Base-by-base conservation (phyloP, 306 rosid genomes). In the Inga leiocalycina region DNA sequence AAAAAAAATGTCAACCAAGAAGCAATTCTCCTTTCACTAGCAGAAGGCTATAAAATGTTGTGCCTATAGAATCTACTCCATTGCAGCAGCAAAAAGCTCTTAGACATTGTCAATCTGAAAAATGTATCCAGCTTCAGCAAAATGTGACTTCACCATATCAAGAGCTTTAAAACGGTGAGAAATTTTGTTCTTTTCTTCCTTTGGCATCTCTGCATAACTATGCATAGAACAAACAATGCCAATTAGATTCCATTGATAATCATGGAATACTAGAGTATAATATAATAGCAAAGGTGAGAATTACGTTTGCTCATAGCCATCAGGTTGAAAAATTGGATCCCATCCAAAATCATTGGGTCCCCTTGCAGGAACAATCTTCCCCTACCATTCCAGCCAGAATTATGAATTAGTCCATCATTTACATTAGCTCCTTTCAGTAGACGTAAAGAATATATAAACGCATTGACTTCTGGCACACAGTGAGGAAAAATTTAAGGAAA, bases 341-440 rank as follows among this genome's bases (percentile, higher is more conserved):
- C 99, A 96, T 84, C 99, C 98, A 56, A 96, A 96, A 88, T 92
- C 95, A 80, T 88, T 88, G 8, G 99, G 97, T 83, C 99, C 99
- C 85, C 98, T 91, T 30, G 97, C 83, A 51, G 84, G 90, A 88
- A 94, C 98, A 79, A 94, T 94, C 92, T 89, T 91, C 71, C 99
- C 98, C 97, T 94, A 34, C 54, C 34, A 85, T 54, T 71, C 45
- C 85, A 27, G 41, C 77, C 80, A 35, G 41, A 81, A 75, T 15
- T 14, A n/a, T 46, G 78, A 49, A 54, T 59, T 44, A 83, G 71
- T 80, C 49, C 74, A 65, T 65, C 44, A 19, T 56, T 74, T 51
- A 73, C 48, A 73, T 79, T 15, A 75, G 75, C 34, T 43, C 13
- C 46, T 74, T 78, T 79, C 48, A 79, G 52, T 10, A 74, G 12